A percentile compares a stretch with the other conserved stretches of the same genome.
phyloP scores from a whole-genome alignment of 805 yeast genomes.

The Saccharomycopsis sp. region DNA sequence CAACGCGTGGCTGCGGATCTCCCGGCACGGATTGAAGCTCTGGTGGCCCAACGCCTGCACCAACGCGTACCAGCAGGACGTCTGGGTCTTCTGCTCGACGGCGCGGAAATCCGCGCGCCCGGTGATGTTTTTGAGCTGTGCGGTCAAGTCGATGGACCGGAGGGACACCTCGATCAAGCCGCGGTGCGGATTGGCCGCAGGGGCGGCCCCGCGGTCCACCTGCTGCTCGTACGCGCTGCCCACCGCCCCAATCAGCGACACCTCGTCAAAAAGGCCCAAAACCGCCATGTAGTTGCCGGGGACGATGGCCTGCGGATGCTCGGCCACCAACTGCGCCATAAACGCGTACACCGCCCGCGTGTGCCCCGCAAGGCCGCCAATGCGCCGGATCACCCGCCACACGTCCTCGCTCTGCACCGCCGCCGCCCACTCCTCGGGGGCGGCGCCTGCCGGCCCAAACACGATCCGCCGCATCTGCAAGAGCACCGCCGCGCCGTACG shows the following conservation, averaged over 20 bases:
- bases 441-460: conserved; percentile 21
- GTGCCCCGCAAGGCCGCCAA: conserved; percentile 40
- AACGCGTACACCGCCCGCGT: conserved; percentile 42
- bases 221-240: conserved; percentile 75
- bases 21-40: conserved; percentile 81
- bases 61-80: conserved; percentile 44
- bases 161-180: conserved; percentile 53
- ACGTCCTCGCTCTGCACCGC: conserved; percentile 29
- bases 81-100: conserved; percentile 27
- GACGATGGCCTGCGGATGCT: conserved; percentile 32
- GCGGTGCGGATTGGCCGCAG: conserved; percentile 37
- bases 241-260: conserved; percentile 73
- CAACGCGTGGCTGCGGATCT: conserved; percentile 62
- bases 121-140: conserved; percentile 38
- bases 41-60: conserved; percentile 83
- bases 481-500: not conserved
- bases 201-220: conserved; percentile 31
- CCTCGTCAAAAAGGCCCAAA: conserved; percentile 68
- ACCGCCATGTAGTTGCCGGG: conserved; percentile 54
- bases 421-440: not conserved
- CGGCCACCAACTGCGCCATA: conserved; percentile 35
- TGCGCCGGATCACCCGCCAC: conserved; percentile 47
- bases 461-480: not conserved
- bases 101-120: conserved; percentile 30
- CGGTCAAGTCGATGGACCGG: conserved; percentile 55